phyloP scores from a whole-genome alignment of 139 green algal species.

The Dunaliella sp. region DNA sequence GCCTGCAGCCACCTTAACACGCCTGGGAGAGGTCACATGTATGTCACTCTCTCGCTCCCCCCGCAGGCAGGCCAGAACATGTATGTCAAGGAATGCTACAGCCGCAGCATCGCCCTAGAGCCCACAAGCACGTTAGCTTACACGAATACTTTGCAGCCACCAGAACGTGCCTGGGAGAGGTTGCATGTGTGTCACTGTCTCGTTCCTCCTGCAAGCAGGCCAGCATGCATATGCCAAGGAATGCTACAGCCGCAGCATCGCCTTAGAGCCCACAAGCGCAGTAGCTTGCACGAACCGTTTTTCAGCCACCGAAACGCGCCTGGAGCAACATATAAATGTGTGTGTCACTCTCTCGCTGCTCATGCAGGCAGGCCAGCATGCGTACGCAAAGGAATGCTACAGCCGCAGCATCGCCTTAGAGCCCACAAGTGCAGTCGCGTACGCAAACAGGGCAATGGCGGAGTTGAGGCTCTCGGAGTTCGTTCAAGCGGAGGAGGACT shows the following conservation, averaged over 20 bases:
- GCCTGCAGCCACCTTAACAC: no score
- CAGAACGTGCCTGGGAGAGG: no score
- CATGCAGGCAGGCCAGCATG: constrained; percentile 38
- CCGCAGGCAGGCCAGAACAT: constrained; percentile 36
- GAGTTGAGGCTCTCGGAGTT: constrained; percentile 32
- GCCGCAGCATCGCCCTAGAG: constrained; percentile 39
- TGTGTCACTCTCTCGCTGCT: no score
- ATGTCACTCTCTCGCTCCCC: no score
- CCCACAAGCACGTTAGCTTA: constrained; percentile 23
- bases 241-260: constrained; percentile 58
- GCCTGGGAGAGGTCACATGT: no score
- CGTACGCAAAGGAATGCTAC: constrained; percentile 60
- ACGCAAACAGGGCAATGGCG: constrained; percentile 9
- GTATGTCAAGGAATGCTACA: constrained; percentile 59
- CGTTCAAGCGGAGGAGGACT: constrained; percentile 58
- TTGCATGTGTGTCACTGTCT: no score
- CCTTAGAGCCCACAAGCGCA: constrained; percentile 33
- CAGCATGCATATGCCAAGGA: constrained; percentile 48
- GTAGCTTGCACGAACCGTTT: not conserved
- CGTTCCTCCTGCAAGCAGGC: no score
- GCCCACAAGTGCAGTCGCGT: constrained; percentile 25
- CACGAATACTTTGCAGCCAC: no score
- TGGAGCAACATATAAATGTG: no score
- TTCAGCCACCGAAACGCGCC: no score
- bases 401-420: constrained; percentile 42